Base-by-base conservation (phyloP, 495 filamentous ascomycete species). In the Tuber calosporum region DNA sequence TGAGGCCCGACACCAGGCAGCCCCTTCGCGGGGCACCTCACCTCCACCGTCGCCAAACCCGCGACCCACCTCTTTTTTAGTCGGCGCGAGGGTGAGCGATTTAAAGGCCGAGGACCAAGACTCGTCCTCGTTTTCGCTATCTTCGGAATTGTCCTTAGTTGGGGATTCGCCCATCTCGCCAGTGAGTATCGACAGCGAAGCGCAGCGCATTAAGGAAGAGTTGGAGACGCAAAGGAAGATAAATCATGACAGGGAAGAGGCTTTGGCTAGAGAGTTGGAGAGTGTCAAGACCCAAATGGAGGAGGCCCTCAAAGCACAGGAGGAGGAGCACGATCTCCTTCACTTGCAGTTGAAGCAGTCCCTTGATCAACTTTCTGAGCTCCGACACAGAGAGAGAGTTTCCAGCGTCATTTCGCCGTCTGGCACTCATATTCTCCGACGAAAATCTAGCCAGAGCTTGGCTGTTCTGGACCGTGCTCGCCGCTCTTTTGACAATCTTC, bases 61-160 rank as follows among this genome's bases (percentile, higher is more conserved):
- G 17, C 86, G 93, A 69, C 92, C 93, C 20, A 86, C 88, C 70
- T 96, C 94, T 90, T 97, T 97, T 93, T 91, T 97, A 92, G 93
- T 88, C 76, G 90, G 93, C 82, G 86, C 86, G 83, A 89, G 89
- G 85, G 88, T 90, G 84, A 90, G 87, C 84, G 90, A 90, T 79
- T 86, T 87, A 82, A 94, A 89, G 82, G 89, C 86, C 83, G 91
- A 91, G 84, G 90, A 86, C 84, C 92, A 92, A 84, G 89, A 87
- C 80, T 92, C 91, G 86, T 93, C 90, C 85, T 93, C 92, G 88
- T 93, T 91, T 82, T 97, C 94, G 83, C 92, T 97, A 82, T 97
- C 92, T 75, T 94, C 93, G 88, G 94, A 97, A 84, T 89, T 97
- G 83, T 97, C 92, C 84, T 97, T 90, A 85, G 92, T 86, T 88